phyloP scores from a whole-genome alignment of 805 yeast species.

The Priceomyces medius region DNA sequence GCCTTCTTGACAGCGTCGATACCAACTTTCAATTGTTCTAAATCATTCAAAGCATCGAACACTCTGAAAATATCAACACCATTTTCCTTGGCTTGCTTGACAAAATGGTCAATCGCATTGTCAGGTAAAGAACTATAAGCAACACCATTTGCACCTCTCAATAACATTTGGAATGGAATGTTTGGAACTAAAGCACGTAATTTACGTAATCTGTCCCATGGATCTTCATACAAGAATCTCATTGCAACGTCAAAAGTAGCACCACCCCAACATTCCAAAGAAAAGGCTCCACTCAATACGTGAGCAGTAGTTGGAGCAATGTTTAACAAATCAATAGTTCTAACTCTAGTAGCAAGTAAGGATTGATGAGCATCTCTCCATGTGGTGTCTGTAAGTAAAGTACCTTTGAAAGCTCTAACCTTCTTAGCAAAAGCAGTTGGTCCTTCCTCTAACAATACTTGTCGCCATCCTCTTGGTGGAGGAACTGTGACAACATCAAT shows the following conservation, averaged over 20 bases:
- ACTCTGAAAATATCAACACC: conserved; percentile 99
- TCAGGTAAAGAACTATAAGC: conserved; percentile 98
- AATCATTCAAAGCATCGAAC: conserved; percentile 94
- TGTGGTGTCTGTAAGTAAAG: conserved; percentile 95
- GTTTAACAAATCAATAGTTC: conserved; percentile 87
- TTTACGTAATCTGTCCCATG: conserved; percentile 93
- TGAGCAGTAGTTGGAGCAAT: conserved; percentile 94
- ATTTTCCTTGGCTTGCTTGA: conserved; percentile 86
- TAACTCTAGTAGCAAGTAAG: conserved; percentile 91
- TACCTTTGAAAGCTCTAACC: conserved; percentile 81
- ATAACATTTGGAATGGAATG: conserved; percentile 98
- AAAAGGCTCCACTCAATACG: conserved; percentile 86
- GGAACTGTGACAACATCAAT: conserved; percentile 56
- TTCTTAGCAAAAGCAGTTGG: conserved; percentile 88
- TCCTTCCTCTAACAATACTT: conserved; percentile 78
- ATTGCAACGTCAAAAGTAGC: conserved; percentile 98
- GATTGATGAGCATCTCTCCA: conserved; percentile 99
- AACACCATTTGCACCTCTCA: conserved; percentile 99
- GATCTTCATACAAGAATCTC: conserved; percentile 98
- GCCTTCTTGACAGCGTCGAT: conserved; percentile 97
- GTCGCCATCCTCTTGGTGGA: conserved; percentile 84
- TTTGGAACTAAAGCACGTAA: conserved; percentile 91
- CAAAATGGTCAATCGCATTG: conserved; percentile 97
- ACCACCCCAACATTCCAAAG: conserved; percentile 99
- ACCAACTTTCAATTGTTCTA: conserved; percentile 96